Conservation (phyloP, 106 monocot genomes). For the Triglochin maritima region DNA sequence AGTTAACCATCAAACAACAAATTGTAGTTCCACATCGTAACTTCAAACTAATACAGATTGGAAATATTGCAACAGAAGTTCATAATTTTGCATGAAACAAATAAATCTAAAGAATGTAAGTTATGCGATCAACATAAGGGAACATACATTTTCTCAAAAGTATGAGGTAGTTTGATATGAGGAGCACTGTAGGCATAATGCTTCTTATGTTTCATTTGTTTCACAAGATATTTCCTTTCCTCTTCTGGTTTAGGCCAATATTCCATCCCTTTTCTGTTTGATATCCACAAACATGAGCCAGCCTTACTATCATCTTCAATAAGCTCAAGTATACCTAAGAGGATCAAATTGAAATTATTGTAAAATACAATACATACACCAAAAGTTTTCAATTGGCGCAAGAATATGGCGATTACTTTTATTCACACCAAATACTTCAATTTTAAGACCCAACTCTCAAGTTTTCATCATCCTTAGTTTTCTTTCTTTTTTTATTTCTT, state of each 20-base stretch:
- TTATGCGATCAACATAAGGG: not conserved
- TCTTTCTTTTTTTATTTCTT: too few species aligned
- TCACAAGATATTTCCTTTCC: constrained; percentile 50
- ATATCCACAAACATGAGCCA: constrained; percentile 90
- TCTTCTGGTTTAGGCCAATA: constrained; percentile 75
- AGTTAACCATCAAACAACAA: not conserved
- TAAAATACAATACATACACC: not conserved
- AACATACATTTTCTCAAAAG: constrained; percentile 76
- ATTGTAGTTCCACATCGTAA: not conserved
- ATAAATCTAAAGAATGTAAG: not conserved
- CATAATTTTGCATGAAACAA: not conserved
- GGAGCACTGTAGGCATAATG: constrained; percentile 19
- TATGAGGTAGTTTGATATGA: constrained; percentile 36
- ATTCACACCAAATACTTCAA: too few species aligned
- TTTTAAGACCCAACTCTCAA: too few species aligned
- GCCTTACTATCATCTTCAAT: constrained; percentile 82
- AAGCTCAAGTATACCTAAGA: constrained; percentile 68
- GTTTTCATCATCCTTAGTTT: too few species aligned
- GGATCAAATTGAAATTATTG: not conserved
- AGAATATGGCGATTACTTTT: too few species aligned
- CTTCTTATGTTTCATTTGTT: constrained; percentile 29
- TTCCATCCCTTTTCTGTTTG: constrained; percentile 76
- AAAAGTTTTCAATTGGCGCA: not conserved
- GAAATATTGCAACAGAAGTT: not conserved
- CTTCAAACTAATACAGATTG: too few species aligned